Evolutionary conservation across 495 filamentous ascomycete species (phyloP).

Genomic region (Aspergillus coremiiformis): DNA sequence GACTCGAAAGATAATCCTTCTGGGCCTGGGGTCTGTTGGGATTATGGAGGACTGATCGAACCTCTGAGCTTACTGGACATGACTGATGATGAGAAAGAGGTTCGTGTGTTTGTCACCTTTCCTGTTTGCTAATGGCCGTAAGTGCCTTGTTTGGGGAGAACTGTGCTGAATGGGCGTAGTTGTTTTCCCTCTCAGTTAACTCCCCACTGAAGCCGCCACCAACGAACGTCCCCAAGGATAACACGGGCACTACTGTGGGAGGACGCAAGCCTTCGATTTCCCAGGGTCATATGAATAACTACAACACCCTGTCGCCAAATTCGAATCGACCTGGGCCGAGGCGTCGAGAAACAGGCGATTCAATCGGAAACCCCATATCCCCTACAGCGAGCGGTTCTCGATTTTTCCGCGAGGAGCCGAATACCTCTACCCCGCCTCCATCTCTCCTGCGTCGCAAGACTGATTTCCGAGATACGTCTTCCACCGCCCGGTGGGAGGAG

Average conservation of each 20-base stretch:
- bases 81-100: constrained; percentile 78
- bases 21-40: constrained; percentile 86
- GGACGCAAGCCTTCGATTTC: constrained; percentile 71
- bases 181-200: constrained; percentile 82
- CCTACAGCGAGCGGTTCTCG: constrained; percentile 42
- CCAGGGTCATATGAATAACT: constrained; percentile 38
- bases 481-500: constrained; percentile 27
- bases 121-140: not conserved
- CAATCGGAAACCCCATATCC: constrained; percentile 52
- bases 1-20: constrained; percentile 55
- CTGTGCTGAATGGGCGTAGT: constrained; percentile 35
- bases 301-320: constrained; percentile 50
- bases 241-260: constrained; percentile 45
- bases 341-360: constrained; percentile 83
- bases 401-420: constrained; percentile 53
- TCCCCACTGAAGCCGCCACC: constrained; percentile 82
- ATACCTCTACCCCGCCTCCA: constrained; percentile 53
- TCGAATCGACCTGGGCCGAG: constrained; percentile 62
- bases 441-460: constrained; percentile 68
- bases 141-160: constrained; percentile 5
- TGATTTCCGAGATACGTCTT: constrained; percentile 49
- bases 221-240: constrained; percentile 64
- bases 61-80: constrained; percentile 71
- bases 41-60: constrained; percentile 60
- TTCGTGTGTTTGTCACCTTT: constrained; percentile 32